Evolutionary conservation across 306 rosid genomes (phyloP), one percentile per base, ranked within the genome.

Genomic region (Arachis hypogaea): DNA sequence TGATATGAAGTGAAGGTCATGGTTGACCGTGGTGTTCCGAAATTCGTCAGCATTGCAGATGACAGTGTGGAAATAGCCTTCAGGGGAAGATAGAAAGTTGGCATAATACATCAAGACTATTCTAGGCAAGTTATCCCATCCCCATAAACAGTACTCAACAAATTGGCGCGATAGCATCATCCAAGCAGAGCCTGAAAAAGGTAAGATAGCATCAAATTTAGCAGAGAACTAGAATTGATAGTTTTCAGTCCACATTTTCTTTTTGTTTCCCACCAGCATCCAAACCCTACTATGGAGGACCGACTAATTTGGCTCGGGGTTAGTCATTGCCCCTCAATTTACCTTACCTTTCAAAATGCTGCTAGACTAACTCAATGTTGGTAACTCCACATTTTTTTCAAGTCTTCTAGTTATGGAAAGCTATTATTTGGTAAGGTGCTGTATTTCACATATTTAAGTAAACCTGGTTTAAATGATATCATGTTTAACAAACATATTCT

Each of bases 41-140:
- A 85, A 85, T 62, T 85, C 88, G 18, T 82, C 82, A 5, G 88
- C 85, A 42, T 85, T 85, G 81, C 88, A 84, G 52, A 84, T 84
- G 63, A 84, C 88, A 5, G 88, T 84, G 79, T 84, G 88, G 56
- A 85, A 85, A 59, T 85, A 85, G 41, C 86, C 88, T 79, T 85
- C 88, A 3, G 88, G 86, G 7, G 88, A 86, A 16, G 89, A 85
- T 69, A 85, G 75, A 58, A 85, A 79, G 40, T 85, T 85, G 64
- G 88, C 84, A 65, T 85, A 76, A 60, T 85, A 85, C 88, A 85
- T 85, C 75, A 85, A 76, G 7, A 85, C 86, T 50, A 76, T 73
- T 71, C 88, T 76, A 44, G 88, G 88, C 65, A 85, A 72, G 82
- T 85, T 85, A 73, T 85, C 88, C 88, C 88, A 85, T 63, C 88